Base-by-base conservation (phyloP, 768 basidiomycete genomes). In the Rhodotorula paludigena region DNA sequence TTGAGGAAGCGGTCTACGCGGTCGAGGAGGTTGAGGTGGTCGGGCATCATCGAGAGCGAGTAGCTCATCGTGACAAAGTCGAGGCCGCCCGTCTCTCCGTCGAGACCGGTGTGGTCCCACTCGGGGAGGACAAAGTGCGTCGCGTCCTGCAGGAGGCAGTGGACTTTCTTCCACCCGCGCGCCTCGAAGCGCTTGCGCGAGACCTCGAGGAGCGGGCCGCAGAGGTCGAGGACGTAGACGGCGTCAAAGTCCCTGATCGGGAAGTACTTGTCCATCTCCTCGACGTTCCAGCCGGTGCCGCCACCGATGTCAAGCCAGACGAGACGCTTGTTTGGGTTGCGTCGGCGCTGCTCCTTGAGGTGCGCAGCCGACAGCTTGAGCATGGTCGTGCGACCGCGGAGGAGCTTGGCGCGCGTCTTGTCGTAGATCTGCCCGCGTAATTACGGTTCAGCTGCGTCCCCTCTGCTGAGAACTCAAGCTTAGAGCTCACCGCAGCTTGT, bases 301-400 rank as follows among this genome's bases (percentile, higher is more conserved):
- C 88, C 88, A 23, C 88, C 87, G 63, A 89, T 84, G 75, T 89
- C 88, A 25, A 89, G 82, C 88, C 88, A 89, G 21, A 89, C 81
- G 25, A 87, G 82, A 21, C 81, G 80, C 74, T 83, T 82, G 0
- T 78, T 76, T 0, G 82, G 80, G 11, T 80, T 71, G 33, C 74
- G 74, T 42, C 75, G 77, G 53, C 57, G 60, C 66, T 87, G 80
- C 5, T 81, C 78, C 39, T 80, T 80, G 14, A 89, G 78, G 71
- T 89, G 87, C 41, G 83, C 82, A 0, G 86, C 85, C 7, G 83
- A 82, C n/a, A 89, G 80, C 60, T 81, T 82, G 20, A 88, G 81
- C 86, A 89, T 87, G 23, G 87, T 88, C 72, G 85, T 82, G 30
- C 89, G 80, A 0, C 89, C 89, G 16, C 86, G 82, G 3, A 89